phyloP scores from a whole-genome alignment of 352 stramenopile species.

The Phytophthora crassamura region DNA sequence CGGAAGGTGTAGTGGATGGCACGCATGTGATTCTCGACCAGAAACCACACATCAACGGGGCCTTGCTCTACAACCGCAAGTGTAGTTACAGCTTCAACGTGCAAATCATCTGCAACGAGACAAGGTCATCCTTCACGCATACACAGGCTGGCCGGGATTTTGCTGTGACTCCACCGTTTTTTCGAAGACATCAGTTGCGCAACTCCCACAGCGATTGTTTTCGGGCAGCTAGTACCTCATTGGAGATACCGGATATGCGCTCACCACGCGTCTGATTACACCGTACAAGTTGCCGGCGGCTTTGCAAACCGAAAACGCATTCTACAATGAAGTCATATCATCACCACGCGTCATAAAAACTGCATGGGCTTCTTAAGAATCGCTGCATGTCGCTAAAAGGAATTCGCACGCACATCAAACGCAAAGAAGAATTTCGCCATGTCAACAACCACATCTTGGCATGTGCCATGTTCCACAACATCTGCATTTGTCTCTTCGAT shows the following conservation, averaged over 20 bases:
- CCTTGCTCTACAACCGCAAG: constrained; percentile 5
- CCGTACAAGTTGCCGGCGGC: constrained; percentile 4
- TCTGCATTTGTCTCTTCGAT: no score
- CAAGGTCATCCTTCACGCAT: constrained; percentile 3
- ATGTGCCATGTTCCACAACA: constrained; percentile 10
- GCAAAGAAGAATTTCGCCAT: not conserved
- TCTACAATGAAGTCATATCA: constrained; percentile 11
- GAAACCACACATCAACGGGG: constrained; percentile 10
- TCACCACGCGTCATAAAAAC: no score
- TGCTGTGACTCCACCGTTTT: constrained; percentile 6
- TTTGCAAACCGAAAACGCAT: not conserved
- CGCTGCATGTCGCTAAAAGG: constrained; percentile 7
- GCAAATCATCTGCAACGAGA: constrained; percentile 4
- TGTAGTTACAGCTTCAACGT: constrained; percentile 4
- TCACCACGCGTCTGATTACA: not conserved
- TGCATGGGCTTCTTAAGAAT: constrained; percentile 11
- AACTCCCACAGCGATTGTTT: not conserved
- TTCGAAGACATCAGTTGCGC: not conserved
- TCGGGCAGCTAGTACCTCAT: not conserved
- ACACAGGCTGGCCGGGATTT: constrained; percentile 8
- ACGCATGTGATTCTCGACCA: constrained; percentile 3
- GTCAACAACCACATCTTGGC: constrained; percentile 11
- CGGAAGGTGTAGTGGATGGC: constrained; percentile 3
- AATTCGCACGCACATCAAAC: constrained; percentile 5
- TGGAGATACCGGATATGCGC: not conserved